Conservation (phyloP, 2,329 filamentous ascomycete genomes). For the Diaporthe citri region DNA sequence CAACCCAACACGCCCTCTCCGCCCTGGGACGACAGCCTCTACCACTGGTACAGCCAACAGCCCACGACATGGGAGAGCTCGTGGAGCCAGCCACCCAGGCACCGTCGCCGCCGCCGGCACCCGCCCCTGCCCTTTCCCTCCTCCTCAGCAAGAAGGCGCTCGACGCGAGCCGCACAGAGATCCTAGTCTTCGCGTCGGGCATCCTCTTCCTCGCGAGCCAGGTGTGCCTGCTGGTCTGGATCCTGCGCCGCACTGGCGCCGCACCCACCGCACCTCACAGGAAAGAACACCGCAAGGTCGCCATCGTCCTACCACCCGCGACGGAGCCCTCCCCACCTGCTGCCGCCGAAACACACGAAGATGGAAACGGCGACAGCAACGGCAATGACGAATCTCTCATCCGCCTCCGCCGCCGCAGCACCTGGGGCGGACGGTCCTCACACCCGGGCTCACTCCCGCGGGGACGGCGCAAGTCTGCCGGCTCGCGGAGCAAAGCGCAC, state of each 20-base stretch:
- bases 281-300: background rate
- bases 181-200: conserved; percentile 50
- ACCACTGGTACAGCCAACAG: background rate
- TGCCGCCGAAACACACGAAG: background rate
- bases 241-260: conserved; percentile 45
- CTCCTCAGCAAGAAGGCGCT: conserved; percentile 9
- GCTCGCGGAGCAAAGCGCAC: background rate
- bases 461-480: background rate
- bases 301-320: background rate
- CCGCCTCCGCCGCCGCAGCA: conserved; percentile 26
- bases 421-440: conserved; percentile 12
- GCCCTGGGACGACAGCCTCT: background rate
- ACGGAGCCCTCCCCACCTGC: background rate
- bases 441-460: background rate
- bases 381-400: background rate
- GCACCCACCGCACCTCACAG: background rate
- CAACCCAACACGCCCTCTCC: background rate
- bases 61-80: conserved; percentile 2
- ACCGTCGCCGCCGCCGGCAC: background rate
- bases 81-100: conserved; percentile 19
- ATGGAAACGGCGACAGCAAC: background rate
- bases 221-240: conserved; percentile 49
- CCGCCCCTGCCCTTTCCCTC: background rate
- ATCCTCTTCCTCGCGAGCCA: conserved; percentile 51
- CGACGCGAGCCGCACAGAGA: conserved; percentile 50